Conservation (phyloP, 1,139 yeast genomes). For the Taphrina wiesneri region DNA sequence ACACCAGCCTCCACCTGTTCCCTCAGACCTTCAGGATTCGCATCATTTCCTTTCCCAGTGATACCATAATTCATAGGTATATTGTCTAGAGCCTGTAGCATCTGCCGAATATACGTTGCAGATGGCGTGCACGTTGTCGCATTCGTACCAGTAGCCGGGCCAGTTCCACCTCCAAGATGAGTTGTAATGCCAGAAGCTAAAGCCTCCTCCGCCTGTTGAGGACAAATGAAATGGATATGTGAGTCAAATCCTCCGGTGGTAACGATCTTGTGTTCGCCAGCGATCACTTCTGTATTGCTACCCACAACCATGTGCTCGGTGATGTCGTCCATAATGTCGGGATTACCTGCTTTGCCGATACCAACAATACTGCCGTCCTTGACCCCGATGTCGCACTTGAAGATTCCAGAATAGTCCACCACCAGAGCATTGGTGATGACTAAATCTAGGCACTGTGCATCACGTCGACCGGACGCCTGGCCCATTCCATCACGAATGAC, state of each 20-base stretch:
- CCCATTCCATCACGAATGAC: slow-evolving; percentile 38
- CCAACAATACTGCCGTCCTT: slow-evolving; percentile 35
- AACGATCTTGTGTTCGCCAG: slow-evolving; percentile 36
- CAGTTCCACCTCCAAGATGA: slow-evolving; percentile 37
- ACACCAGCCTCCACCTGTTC: slow-evolving; percentile 36
- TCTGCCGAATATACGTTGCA: slow-evolving; percentile 22
- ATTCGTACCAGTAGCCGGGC: slow-evolving; percentile 36
- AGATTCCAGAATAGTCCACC: slow-evolving; percentile 35
- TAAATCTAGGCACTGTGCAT: slow-evolving; percentile 31
- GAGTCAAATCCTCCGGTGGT: slow-evolving; percentile 36
- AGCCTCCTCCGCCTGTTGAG: slow-evolving; percentile 36
- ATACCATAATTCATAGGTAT: slow-evolving; percentile 36
- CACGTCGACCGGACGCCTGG: slow-evolving; percentile 33
- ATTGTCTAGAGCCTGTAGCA: slow-evolving; percentile 34
- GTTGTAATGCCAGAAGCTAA: slow-evolving; percentile 37
- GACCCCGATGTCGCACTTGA: slow-evolving; percentile 38
- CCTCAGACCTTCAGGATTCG: slow-evolving; percentile 21
- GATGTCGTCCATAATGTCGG: slow-evolving; percentile 36
- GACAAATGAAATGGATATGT: slow-evolving; percentile 37
- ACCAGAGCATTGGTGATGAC: slow-evolving; percentile 36
- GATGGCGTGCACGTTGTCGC: slow-evolving; percentile 38
- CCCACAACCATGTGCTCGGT: slow-evolving; percentile 34
- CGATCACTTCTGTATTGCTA: slow-evolving; percentile 35
- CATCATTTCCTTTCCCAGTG: slow-evolving; percentile 37
- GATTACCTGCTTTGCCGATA: slow-evolving; percentile 37